These are phyloP conservation scores for Solanum chilense DNA, from an alignment of 257 asterid genomes.

Conservation along the genomic window DNA sequence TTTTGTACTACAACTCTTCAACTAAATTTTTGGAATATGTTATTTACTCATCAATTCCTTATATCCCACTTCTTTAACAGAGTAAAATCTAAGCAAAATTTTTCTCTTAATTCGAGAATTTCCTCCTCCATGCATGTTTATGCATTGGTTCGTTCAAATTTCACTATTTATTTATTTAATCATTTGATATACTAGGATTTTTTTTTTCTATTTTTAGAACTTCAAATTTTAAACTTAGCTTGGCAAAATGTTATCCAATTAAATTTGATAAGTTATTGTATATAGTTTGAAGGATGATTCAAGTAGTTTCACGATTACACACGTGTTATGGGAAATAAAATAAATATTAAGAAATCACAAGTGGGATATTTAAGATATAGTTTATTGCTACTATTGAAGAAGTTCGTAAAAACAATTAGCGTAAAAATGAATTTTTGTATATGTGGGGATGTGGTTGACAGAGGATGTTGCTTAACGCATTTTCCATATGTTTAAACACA, in stretches of 20 bases:
- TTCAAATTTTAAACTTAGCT: not conserved
- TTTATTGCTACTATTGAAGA: no score
- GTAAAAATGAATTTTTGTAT: constrained; percentile 11
- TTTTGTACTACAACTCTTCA: not conserved
- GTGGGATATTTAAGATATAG: not conserved
- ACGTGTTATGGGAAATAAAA: not conserved
- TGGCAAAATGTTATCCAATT: not conserved
- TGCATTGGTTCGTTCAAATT: not conserved
- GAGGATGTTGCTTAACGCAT: constrained; percentile 92
- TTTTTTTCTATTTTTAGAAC: not conserved
- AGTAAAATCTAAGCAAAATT: not conserved
- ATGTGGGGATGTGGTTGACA: constrained; percentile 11
- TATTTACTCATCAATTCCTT: not conserved
- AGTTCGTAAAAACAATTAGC: not conserved
- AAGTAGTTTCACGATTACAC: not conserved
- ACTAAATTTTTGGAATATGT: not conserved
- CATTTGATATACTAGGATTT: not conserved
- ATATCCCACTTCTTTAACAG: not conserved
- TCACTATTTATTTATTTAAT: not conserved
- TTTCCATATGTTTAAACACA: constrained; percentile 16
- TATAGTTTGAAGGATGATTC: not conserved
- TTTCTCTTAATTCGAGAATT: not conserved
- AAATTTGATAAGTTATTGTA: no score
- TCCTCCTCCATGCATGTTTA: not conserved
- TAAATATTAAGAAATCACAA: not conserved